Conservation (phyloP, 1,284 basidiomycete genomes). For the Leccinum pachyderme region DNA sequence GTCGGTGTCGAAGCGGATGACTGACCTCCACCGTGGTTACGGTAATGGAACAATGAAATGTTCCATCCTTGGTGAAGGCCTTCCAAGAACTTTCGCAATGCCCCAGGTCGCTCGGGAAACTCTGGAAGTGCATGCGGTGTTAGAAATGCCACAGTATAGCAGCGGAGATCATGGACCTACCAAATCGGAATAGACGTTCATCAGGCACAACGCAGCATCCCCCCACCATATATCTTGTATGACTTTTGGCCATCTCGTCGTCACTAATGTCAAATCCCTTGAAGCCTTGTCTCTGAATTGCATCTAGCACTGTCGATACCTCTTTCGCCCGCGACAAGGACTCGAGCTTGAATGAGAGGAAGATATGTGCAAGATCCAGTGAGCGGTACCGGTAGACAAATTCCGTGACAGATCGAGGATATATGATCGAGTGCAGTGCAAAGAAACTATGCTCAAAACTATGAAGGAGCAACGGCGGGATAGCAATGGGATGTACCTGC, state of each 20-base stretch:
- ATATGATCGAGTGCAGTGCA: slow-evolving; percentile 81
- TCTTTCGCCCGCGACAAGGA: slow-evolving; percentile 64
- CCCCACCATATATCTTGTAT: slow-evolving; percentile 93
- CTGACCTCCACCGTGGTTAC: slow-evolving; percentile 93
- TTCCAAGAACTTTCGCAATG: slow-evolving; percentile 85
- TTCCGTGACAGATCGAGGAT: slow-evolving; percentile 94
- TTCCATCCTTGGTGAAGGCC: slow-evolving; percentile 89
- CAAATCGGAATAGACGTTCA: slow-evolving; percentile 93
- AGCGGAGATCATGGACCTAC: slow-evolving; percentile 44
- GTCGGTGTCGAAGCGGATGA: slow-evolving; percentile 3
- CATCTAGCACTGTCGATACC: slow-evolving; percentile 62
- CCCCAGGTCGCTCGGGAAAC: slow-evolving; percentile 95
- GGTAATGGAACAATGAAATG: slow-evolving; percentile 95
- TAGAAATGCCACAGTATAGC: background rate
- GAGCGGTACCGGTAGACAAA: slow-evolving; percentile 90
- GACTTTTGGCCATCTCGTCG: slow-evolving; percentile 94
- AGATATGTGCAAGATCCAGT: slow-evolving; percentile 74
- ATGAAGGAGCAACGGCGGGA: slow-evolving; percentile 6
- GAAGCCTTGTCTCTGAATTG: slow-evolving; percentile 71
- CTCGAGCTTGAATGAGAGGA: slow-evolving; percentile 88
- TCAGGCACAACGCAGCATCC: slow-evolving; percentile 75
- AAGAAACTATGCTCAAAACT: slow-evolving; percentile 67
- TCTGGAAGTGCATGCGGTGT: slow-evolving; percentile 47
- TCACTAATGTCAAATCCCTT: slow-evolving; percentile 88
- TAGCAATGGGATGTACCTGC: slow-evolving; percentile 56